Evolutionary conservation across 2,329 filamentous ascomycete species (phyloP), one percentile per base, ranked within the genome.

Genomic region (Alternaria burnsii): DNA sequence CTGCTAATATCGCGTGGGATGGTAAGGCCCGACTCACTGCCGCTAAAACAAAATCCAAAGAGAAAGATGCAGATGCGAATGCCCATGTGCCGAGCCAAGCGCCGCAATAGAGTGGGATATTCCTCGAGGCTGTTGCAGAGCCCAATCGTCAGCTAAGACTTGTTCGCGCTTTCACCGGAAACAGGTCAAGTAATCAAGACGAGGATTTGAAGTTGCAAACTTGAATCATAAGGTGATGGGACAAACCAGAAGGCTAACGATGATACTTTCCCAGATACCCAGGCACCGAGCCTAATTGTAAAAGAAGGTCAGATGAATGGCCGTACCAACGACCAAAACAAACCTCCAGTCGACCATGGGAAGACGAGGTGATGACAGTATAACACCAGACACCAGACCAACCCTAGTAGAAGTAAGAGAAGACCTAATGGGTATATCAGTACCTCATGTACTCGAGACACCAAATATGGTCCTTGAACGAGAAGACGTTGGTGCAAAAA

Each of bases 261-360:
- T 14, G 11, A 42, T 22, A 14, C 5, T 22, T 22, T 18, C 18
- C 20, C 30, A 36, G 12, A 36, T 36, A 36, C 5, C 14, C 12
- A 36, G 32, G 12, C 12, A 36, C 46, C 5, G 30, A 34, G 4
- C 32, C 46, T 36, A 16, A 4, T n/a, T 16, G 2, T 5, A 34
- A 46, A 22, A 46, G 18, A 18, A 47, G 32, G 20, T 7, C n/a
- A 47, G 12, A 43, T 24, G 11, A 7, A 47, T 40, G 20, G 20
- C 16, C 44, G 9, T 26, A n/a, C 14, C 30, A 41, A 56, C 44
- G 10, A n/a, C 38, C 26, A n/a, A 26, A 28, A n/a, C 32, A 28
- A 28, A 32, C 44, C 54, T 56, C 46, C 36, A 56, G 46, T 56
- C 54, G 18, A 51, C 54, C 54, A 56, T 56, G 20, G 36, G 54